Evolutionary conservation across 2,329 filamentous ascomycete species (phyloP).

Genomic region (Arachnomyces sp.): DNA sequence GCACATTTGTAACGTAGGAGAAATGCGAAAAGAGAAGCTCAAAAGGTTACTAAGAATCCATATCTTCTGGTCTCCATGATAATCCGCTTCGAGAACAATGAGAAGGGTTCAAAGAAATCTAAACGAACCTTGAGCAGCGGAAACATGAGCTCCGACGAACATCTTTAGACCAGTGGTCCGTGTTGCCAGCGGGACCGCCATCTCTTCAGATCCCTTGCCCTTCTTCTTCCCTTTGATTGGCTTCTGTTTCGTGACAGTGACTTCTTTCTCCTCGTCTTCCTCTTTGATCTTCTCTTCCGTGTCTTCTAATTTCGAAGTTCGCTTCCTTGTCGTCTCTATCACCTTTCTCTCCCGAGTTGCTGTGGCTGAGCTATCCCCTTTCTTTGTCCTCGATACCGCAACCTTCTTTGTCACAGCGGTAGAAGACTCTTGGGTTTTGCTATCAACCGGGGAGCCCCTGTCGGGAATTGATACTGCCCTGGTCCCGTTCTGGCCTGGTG

Average conservation of each 20-base stretch:
- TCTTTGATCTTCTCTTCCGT: constrained; percentile 12
- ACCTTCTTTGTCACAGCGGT: constrained; percentile 12
- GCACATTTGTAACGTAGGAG: too few relatives aligned
- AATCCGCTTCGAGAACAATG: too few relatives aligned
- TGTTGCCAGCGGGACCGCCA: constrained; percentile 58
- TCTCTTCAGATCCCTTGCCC: constrained; percentile 47
- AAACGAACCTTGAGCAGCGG: constrained; percentile 67
- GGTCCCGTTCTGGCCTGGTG: constrained; percentile 2
- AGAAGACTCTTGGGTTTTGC: too few relatives aligned
- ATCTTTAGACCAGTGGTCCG: constrained; percentile 67
- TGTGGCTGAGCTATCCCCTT: background rate
- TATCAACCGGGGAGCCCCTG: too few relatives aligned
- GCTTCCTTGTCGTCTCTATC: background rate
- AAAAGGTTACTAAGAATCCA: too few relatives aligned
- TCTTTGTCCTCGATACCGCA: constrained; percentile 5
- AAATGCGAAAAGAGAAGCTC: too few relatives aligned
- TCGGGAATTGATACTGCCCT: too few relatives aligned
- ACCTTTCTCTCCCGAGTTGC: constrained; percentile 1
- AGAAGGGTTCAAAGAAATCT: too few relatives aligned
- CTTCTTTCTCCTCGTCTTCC: constrained; percentile 14
- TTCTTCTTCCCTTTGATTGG: constrained; percentile 42
- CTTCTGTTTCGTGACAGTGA: constrained; percentile 17
- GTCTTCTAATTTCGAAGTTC: background rate
- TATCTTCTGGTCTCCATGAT: too few relatives aligned
- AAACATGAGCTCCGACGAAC: constrained; percentile 88